Base-by-base conservation (phyloP, 257 asterid genomes). In the Jacaranda copaia region DNA sequence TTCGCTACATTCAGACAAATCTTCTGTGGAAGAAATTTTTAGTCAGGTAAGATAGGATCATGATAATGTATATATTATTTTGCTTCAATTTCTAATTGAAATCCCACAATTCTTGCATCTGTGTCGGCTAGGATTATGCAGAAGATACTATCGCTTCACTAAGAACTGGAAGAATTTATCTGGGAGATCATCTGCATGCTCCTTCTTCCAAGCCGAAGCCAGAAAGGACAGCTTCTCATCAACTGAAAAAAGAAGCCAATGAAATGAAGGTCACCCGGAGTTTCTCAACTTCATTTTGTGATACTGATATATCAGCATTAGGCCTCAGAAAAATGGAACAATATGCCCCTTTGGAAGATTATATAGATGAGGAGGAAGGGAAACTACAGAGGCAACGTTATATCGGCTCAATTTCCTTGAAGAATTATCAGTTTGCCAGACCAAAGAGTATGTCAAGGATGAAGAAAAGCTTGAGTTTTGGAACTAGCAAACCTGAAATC, bases 211-310 rank as follows among this genome's bases (percentile, higher is more conserved):
- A 65, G 64, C 48, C 69, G 69, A 68, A 69, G 84, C 63, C 78
- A 38, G 80, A 75, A 68, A 75, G 83, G 16, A 39, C 81, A 14
- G 57, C 55, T 5, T 83, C 84, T 25, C 77, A 77, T 70, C 89
- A 74, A 25, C 69, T 35, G 38, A 75, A 18, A 62, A 53, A 65
- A 43, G 82, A 80, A 72, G 82, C 36, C 20, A 45, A 76, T 39
- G 72, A 75, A 76, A 80, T 68, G 48, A 75, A 73, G 68, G 78
- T 49, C 59, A 67, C 48, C 45, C 73, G 84, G 80, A 83, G 91
- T 67, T 78, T 87, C 76, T 81, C 98, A 32, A 42, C 86, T 25
- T 84, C 90, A 40, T 77, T 79, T 16, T 81, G 74, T 45, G 81
- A 65, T 40, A 61, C 53, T 9, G 79, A 87, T 56, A 18, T 75